Conservation (phyloP, 257 asterid species). For the Lantana camara region DNA sequence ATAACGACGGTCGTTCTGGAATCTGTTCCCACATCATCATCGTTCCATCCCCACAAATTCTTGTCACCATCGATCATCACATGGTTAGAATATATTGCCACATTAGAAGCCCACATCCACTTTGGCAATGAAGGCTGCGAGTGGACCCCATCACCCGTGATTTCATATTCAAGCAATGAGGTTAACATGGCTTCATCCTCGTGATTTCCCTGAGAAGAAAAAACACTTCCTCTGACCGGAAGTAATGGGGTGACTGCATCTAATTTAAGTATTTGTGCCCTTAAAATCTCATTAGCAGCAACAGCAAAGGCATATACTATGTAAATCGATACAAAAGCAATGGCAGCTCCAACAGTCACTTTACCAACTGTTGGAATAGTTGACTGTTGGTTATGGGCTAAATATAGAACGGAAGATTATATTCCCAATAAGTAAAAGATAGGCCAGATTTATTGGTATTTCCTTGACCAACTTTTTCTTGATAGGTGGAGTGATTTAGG, state of each 20-base stretch:
- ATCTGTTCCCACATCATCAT: slow-evolving; percentile 55
- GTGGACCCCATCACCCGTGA: slow-evolving; percentile 44
- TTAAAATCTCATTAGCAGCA: slow-evolving; percentile 88
- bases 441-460: too few relatives aligned
- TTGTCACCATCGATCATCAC: slow-evolving; percentile 63
- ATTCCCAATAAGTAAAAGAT: too few relatives aligned
- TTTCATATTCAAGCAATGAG: slow-evolving; percentile 72
- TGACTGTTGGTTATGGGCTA: too few relatives aligned
- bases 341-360: slow-evolving; percentile 61
- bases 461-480: too few relatives aligned
- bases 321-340: slow-evolving; percentile 76
- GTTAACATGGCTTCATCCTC: slow-evolving; percentile 68
- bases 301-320: slow-evolving; percentile 72
- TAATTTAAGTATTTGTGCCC: slow-evolving; percentile 76
- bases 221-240: slow-evolving; percentile 85
- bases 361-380: too few relatives aligned
- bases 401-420: too few relatives aligned
- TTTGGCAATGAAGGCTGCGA: slow-evolving; percentile 71
- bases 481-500: too few relatives aligned
- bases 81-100: slow-evolving; percentile 95
- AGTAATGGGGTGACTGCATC: slow-evolving; percentile 83
- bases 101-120: slow-evolving; percentile 99
- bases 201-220: slow-evolving; percentile 60
- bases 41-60: slow-evolving; percentile 89
- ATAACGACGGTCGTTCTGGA: slow-evolving; percentile 48